Evolutionary conservation across 352 stramenopile species (phyloP).

Genomic region (Globisporangium paroecandrum): DNA sequence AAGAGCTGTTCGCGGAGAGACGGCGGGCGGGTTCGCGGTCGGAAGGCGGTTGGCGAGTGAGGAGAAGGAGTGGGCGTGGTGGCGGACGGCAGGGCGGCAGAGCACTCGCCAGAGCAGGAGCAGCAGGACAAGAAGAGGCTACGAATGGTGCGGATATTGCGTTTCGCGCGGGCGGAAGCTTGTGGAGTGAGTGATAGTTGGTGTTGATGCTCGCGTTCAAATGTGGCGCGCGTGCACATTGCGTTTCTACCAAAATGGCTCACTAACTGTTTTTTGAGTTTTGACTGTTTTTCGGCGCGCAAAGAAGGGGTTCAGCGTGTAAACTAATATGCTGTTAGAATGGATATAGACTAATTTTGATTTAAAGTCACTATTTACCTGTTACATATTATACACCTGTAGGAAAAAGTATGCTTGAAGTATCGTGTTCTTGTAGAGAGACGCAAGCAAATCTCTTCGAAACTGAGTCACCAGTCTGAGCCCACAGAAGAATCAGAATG

Average conservation of each 20-base stretch:
- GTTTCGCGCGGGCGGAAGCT: constrained; percentile 6
- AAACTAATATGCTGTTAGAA: no score
- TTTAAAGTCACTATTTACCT: no score
- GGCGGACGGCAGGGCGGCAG: not conserved
- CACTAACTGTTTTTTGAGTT: not conserved
- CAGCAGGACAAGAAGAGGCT: not conserved
- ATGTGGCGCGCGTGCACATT: not conserved
- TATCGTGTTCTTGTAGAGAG: not conserved
- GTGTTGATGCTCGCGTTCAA: not conserved
- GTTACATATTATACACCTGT: no score
- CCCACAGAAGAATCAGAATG: no score
- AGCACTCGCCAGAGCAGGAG: not conserved
- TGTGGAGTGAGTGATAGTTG: constrained; percentile 1
- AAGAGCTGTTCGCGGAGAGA: not conserved
- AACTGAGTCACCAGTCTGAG: no score
- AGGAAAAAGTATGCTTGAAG: not conserved
- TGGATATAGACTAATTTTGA: no score
- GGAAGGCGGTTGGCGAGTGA: constrained; percentile 9
- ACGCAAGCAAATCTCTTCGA: not conserved
- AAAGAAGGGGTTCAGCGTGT: not conserved
- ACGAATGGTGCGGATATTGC: not conserved
- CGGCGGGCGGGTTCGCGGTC: constrained; percentile 3
- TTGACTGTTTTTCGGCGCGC: not conserved
- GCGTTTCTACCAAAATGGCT: constrained; percentile 3
- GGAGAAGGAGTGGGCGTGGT: not conserved